Conservation (phyloP, 2,329 filamentous ascomycete genomes). For the Pseudogymnoascus sp. region DNA sequence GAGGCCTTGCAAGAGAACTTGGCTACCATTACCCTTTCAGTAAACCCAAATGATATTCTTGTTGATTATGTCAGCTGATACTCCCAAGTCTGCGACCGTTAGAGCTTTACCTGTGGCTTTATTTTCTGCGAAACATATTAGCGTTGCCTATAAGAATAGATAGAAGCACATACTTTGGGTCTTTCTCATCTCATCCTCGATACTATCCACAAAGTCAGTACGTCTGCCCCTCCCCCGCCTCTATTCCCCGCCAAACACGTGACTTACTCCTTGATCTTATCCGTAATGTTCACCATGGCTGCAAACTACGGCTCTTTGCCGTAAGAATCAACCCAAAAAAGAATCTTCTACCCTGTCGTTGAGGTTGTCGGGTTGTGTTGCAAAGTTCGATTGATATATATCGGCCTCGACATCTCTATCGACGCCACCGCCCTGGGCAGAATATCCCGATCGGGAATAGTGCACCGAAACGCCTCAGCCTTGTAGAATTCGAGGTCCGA, state of each 20-base stretch:
- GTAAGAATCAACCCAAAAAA: constrained; percentile 1
- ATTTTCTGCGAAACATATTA: constrained; percentile 58
- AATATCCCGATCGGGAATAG: not conserved
- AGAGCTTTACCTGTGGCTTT: constrained; percentile 82
- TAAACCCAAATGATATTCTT: constrained; percentile 96
- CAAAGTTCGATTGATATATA: constrained; percentile 3
- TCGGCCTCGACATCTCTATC: not conserved
- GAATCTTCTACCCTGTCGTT: not conserved
- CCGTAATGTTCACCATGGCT: constrained; percentile 97
- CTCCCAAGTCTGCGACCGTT: constrained; percentile 15
- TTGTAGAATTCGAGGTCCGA: not conserved
- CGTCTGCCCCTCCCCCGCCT: constrained; percentile 9
- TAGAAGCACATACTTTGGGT: constrained; percentile 71
- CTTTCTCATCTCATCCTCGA: constrained; percentile 98
- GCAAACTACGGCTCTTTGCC: constrained; percentile 13
- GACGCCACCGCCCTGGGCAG: constrained; percentile 4
- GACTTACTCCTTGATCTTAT: constrained; percentile 97
- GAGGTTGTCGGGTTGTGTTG: constrained; percentile 1
- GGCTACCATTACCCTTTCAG: constrained; percentile 75
- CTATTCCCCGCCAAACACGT: not conserved
- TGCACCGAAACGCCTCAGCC: not conserved
- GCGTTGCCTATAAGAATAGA: not conserved
- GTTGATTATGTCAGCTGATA: constrained; percentile 36
- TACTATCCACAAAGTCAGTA: constrained; percentile 49
- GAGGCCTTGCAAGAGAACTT: not conserved